A percentile compares a stretch with the other conserved stretches of the same genome.
phyloP scores from a whole-genome alignment of 2,329 filamentous ascomycete species.

The Xylariomycetidae sp. region DNA sequence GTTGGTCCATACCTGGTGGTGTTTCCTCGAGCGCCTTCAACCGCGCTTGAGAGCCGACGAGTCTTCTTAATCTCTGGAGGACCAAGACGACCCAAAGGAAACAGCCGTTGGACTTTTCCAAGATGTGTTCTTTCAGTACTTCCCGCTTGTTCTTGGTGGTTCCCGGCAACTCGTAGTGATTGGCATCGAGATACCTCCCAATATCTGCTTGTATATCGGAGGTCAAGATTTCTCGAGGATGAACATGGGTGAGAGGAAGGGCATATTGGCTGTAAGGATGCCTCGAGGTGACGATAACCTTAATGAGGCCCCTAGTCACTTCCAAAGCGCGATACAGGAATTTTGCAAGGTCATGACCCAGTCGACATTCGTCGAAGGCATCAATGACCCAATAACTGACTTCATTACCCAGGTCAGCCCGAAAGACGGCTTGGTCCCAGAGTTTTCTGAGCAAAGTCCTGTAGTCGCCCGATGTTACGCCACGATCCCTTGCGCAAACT shows the following conservation, averaged over 20 bases:
- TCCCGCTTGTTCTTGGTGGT: not conserved
- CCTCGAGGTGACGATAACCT: too few species aligned
- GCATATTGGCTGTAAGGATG: too few species aligned
- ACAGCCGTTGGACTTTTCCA: conserved; percentile 30
- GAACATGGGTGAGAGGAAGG: conserved; percentile 6
- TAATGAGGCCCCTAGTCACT: too few species aligned
- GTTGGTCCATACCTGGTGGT: conserved; percentile 29
- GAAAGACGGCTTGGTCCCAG: conserved; percentile 23
- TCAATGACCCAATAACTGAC: conserved; percentile 31
- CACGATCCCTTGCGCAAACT: conserved; percentile 12
- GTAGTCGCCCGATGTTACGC: conserved; percentile 15
- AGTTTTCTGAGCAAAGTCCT: conserved; percentile 22
- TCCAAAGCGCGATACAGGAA: conserved; percentile 16
- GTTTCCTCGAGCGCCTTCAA: conserved; percentile 21
- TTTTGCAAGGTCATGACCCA: conserved; percentile 13
- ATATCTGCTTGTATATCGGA: conserved; percentile 14
- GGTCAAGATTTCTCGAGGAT: conserved; percentile 14
- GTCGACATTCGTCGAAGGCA: conserved; percentile 29
- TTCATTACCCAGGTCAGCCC: conserved; percentile 2
- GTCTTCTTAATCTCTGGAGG: conserved; percentile 24
- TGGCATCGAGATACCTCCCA: conserved; percentile 1
- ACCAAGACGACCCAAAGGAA: conserved; percentile 33
- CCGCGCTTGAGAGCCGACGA: conserved; percentile 6
- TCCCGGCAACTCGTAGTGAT: conserved; percentile 1
- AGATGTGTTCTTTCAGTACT: conserved; percentile 23